Evolutionary conservation across 2,329 filamentous ascomycete genomes (phyloP), one percentile per base, ranked within the genome.

Genomic region (Knufia fluminis): DNA sequence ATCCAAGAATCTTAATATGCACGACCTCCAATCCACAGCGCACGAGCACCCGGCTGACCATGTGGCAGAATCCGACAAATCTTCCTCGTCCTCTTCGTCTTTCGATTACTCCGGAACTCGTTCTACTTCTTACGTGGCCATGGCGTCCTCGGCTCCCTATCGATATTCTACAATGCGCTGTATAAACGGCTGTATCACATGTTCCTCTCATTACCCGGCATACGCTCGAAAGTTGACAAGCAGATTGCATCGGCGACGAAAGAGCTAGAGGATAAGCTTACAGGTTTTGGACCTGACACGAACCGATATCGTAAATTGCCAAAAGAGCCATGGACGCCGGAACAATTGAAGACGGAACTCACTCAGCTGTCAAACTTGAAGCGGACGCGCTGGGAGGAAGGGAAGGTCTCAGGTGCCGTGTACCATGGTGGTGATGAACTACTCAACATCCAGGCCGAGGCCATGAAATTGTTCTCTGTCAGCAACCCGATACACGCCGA

Each of bases 401-500:
- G 92, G 7, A 83, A 80, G 56, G 92, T 98, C 48, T 94, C 86
- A 36, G 92, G 92, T 24, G 91, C 92, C 23, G 92, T 98, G 28
- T 98, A 98, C 64, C 91, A 97, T 64, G 92, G 92, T 56, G 92
- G 92, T 47, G 78, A 86, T 33, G 82, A 85, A 39, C 71, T 98
- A 59, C 70, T 92, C 53, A 79, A 84, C 62, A 73, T 98, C 33
- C 92, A 98, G 71, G 86, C 86, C 4, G 87, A 96, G 65, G 91
- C 92, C 0, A 97, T 91, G 74, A 85, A 86, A 57, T 85, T 86
- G 67, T 98, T 98, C 66, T 91, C 89, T 45, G 92, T 98, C 24
- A 79, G 89, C 33, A 98, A 98, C 67, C 92, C 92, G 2, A 92
- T 98, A 59, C 92, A 98, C 66, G 92, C 92, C 4, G 92, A 98